Conservation (phyloP, 2,329 filamentous ascomycete genomes). For the Arthrinium phaeospermum region DNA sequence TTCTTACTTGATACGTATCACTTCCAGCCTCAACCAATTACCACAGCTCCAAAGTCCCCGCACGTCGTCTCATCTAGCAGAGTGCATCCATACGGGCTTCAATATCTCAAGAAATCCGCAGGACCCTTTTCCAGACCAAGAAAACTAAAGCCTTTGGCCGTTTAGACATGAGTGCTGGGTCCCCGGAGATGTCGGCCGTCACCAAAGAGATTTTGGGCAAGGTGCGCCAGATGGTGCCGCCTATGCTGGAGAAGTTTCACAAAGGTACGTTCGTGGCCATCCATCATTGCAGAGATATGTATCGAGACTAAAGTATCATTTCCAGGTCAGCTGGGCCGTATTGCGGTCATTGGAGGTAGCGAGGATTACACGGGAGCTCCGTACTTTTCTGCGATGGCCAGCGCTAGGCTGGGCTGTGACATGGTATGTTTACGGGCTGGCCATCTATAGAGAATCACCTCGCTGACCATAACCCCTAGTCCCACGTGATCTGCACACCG, state of each 20-base stretch:
- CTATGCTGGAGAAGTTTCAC: conserved; percentile 94
- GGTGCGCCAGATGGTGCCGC: conserved; percentile 89
- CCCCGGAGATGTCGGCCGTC: conserved; percentile 64
- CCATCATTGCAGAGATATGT: background rate
- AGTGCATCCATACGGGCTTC: background rate
- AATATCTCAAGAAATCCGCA: background rate
- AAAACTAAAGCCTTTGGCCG: background rate
- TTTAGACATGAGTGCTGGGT: conserved; percentile 21
- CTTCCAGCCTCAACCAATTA: background rate
- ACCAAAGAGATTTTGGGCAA: conserved; percentile 79
- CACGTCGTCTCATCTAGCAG: background rate
- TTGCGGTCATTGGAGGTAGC: conserved; percentile 93
- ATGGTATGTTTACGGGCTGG: conserved; percentile 63
- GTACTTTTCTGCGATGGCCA: conserved; percentile 98
- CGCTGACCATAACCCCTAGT: conserved; percentile 51
- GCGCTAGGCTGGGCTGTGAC: conserved; percentile 85
- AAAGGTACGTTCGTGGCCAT: conserved; percentile 69
- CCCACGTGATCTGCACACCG: conserved; percentile 94
- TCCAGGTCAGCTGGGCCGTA: conserved; percentile 84
- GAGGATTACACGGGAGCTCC: conserved; percentile 97
- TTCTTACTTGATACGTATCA: background rate
- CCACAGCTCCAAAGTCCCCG: background rate
- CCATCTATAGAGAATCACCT: background rate
- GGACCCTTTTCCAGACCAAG: background rate
- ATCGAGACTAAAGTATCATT: background rate